Evolutionary conservation across 2,329 filamentous ascomycete genomes (phyloP).

Genomic region (Fusarium cyanostomum): DNA sequence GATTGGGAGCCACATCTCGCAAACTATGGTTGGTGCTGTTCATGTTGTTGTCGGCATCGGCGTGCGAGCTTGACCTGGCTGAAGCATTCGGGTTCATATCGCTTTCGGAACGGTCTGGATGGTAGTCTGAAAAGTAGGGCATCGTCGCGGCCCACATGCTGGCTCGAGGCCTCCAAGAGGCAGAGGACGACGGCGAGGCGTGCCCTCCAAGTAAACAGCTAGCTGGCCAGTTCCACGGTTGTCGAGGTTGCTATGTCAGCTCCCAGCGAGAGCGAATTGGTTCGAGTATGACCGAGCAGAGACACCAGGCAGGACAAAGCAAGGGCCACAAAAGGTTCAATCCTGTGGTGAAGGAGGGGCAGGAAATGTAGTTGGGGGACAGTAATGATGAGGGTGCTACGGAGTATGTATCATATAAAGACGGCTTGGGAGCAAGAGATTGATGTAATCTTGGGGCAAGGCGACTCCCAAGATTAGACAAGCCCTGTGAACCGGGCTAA

Average conservation of each 20-base stretch:
- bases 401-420: conserved; percentile 43
- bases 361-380: conserved; percentile 24
- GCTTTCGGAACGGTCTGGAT: conserved; percentile 35
- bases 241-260: conserved; percentile 17
- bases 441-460: conserved; percentile 46
- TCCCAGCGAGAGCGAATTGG: conserved; percentile 10
- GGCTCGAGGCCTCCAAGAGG: conserved; percentile 35
- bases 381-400: conserved; percentile 35
- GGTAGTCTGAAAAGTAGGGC: conserved; percentile 41
- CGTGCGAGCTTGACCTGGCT: conserved; percentile 15
- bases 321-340: conserved; percentile 24
- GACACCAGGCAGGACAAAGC: conserved; percentile 14
- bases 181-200: conserved; percentile 44
- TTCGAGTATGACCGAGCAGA: conserved; percentile 12
- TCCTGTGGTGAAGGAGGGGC: conserved; percentile 28
- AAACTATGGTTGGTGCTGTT: conserved; percentile 12
- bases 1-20: conserved; percentile 26
- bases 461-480: conserved; percentile 42
- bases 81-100: conserved; percentile 29
- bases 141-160: conserved; percentile 43
- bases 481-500: conserved; percentile 41
- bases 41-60: conserved; percentile 12
- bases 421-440: conserved; percentile 40
- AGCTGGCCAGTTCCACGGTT: conserved; percentile 34
- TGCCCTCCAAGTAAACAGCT: conserved; percentile 42